phyloP scores from a whole-genome alignment of 352 stramenopile genomes.

The Globisporangium paddicum region DNA sequence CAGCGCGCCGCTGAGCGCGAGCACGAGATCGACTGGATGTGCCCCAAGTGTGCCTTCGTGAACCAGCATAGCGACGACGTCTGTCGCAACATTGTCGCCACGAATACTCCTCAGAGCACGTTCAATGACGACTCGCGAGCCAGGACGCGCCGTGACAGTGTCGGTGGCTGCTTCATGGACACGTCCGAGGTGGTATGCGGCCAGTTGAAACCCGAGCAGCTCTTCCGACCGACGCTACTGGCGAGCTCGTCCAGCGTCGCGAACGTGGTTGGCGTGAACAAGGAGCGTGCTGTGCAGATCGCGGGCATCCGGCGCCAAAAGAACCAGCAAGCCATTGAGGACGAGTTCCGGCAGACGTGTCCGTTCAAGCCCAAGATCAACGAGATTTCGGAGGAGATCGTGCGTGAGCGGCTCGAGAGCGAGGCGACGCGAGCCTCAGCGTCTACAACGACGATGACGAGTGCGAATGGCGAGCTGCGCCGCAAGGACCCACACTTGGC shows the following conservation, averaged over 20 bases:
- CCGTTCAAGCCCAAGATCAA: constrained; percentile 78
- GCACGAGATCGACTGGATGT: constrained; percentile 70
- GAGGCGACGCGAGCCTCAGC: constrained; percentile 19
- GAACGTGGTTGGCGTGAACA: constrained; percentile 32
- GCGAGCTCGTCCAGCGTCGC: constrained; percentile 17
- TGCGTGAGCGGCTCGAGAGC: constrained; percentile 59
- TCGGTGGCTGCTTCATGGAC: constrained; percentile 15
- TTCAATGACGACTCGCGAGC: background rate
- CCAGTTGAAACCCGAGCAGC: constrained; percentile 42
- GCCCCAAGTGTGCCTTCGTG: constrained; percentile 62
- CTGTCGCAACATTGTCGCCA: constrained; percentile 52
- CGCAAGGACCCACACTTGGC: constrained; percentile 48
- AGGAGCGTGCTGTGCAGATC: constrained; percentile 30
- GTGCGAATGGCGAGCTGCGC: constrained; percentile 18
- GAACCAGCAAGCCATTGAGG: constrained; percentile 51
- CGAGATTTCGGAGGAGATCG: constrained; percentile 59
- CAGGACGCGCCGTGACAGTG: constrained; percentile 13
- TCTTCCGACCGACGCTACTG: constrained; percentile 71
- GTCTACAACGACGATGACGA: constrained; percentile 10
- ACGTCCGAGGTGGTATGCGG: constrained; percentile 39
- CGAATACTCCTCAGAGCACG: background rate
- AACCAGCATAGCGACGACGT: constrained; percentile 52
- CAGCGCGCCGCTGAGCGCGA: constrained; percentile 38
- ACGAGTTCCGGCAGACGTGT: constrained; percentile 59
- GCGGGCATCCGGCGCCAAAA: constrained; percentile 37